These are phyloP conservation scores for Wickerhamiella azymoides DNA, from an alignment of 805 yeast species.

Conservation along the genomic window DNA sequence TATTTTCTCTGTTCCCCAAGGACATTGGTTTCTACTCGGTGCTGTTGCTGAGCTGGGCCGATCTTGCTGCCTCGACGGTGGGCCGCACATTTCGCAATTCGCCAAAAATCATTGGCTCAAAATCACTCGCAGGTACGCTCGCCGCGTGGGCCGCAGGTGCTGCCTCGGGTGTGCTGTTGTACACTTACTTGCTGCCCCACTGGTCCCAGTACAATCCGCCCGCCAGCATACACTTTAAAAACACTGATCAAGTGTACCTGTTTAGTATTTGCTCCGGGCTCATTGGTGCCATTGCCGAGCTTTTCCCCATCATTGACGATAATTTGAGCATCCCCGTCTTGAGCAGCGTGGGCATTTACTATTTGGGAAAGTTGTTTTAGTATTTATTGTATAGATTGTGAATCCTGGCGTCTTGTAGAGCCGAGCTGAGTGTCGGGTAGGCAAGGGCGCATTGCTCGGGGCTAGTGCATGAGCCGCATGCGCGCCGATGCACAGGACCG, in stretches of 20 bases:
- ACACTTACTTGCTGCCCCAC: slow-evolving; percentile 58
- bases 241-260: slow-evolving; percentile 39
- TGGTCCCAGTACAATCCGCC: slow-evolving; percentile 41
- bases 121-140: slow-evolving; percentile 78
- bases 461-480: too few relatives aligned
- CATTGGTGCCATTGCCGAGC: slow-evolving; percentile 78
- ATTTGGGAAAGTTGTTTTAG: background rate
- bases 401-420: too few relatives aligned
- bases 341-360: slow-evolving; percentile 30
- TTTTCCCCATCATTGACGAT: slow-evolving; percentile 75
- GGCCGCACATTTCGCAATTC: slow-evolving; percentile 79
- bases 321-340: slow-evolving; percentile 88
- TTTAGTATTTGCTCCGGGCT: slow-evolving; percentile 57
- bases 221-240: slow-evolving; percentile 52
- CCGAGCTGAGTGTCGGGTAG: too few relatives aligned
- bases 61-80: slow-evolving; percentile 88
- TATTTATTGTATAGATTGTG: background rate
- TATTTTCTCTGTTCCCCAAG: slow-evolving; percentile 57
- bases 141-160: slow-evolving; percentile 76
- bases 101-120: slow-evolving; percentile 57
- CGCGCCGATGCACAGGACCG: too few relatives aligned
- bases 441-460: too few relatives aligned
- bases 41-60: slow-evolving; percentile 86
- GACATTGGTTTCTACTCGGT: slow-evolving; percentile 70
- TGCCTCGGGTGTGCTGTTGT: slow-evolving; percentile 48